Evolutionary conservation across 2,329 filamentous ascomycete species (phyloP), one percentile per base, ranked within the genome.

Genomic region (Apiospora arundinis): DNA sequence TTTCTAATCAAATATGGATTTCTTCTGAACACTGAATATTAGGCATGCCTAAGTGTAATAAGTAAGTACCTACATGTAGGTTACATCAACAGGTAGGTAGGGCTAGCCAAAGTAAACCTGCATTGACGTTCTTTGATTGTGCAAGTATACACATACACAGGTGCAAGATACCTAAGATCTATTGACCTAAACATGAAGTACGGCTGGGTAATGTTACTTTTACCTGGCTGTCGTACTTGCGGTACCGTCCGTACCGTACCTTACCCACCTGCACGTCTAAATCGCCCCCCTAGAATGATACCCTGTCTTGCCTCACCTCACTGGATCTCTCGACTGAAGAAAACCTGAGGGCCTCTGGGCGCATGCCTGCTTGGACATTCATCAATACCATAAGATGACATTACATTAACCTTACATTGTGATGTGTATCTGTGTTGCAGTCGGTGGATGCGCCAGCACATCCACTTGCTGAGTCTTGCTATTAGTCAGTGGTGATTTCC

Each of bases 391-490:
- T 16, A 32, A 32, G 32, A 32, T 32, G 6, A 32, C 32, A 32
- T 32, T 32, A 32, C 32, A n/a, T 32, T 32, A 4, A 28, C 28
- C 18, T n/a, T n/a, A n/a, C 28, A 37, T 16, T 60, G 32, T 32
- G 28, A 37, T 40, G 45, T 48, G 45, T 48, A n/a, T 45, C 1
- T 45, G 16, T 37, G 52, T 60, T 9, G 49, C 32, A 40, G 32
- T 40, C 3, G 32, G 32, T 40, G 32, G 32, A 40, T n/a, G 56
- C 56, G 21, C 28, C 56, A 40, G 32, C 32, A 63, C 56, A 63
- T 63, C 56, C 56, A 63, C 56, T 63, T 63, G 56, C 56, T 63
- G 32, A 63, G 56, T 63, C 56, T 21, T 40, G 37, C 52, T n/a
- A 37, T 60, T 60, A 60, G 25, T 37, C 21, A 37, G 14, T 37